Base-by-base conservation (phyloP, 768 basidiomycete genomes). In the Suillus subalutaceus region DNA sequence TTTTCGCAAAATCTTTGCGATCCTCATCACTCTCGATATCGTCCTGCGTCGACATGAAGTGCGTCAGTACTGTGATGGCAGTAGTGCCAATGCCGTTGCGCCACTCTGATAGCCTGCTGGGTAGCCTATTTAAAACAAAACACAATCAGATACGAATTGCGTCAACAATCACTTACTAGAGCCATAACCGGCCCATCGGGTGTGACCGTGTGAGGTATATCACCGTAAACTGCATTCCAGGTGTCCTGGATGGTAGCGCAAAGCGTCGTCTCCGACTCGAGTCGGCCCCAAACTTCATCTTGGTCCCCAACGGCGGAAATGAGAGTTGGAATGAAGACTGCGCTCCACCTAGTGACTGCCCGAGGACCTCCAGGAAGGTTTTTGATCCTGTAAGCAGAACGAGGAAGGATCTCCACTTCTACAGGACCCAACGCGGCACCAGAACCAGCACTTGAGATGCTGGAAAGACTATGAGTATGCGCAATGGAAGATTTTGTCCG, bases 71-170 rank as follows among this genome's bases (percentile, higher is more conserved):
- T 2, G 43, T 18, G 63, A n/a, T 38, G 46, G 68, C 65, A 18
- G 65, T 64, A 20, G 62, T 56, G 20, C 68, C 41, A 3, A 68
- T 35, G 40, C 65, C 30, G 26, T 41, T 66, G 23, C 63, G 35
- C 68, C 68, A 68, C 46, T 68, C 62, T 23, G 55, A 30, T 15
- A 68, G 30, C 20, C 41, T n/a, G 41, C 46, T 68, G 68, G 9
- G 18, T 41, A 13, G 38, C 48, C 62, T 68, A 37, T 15, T 20
- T 44, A 40, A 9, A 32, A 66, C 16, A 4, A 40, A 50, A 23
- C 9, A 48, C 9, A 8, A 48, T 57, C 48, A 63, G 23, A 23
- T 55, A 59, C 3, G n/a, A 66, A 61, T 58, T 63, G 63, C 20
- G 1, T 46, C 44, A 46, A 46, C 20, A 4, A 46, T 46, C 18